Evolutionary conservation across 2,329 filamentous ascomycete genomes (phyloP), one percentile per base, ranked within the genome.

Genomic region (Cordyceps cateniannulata): DNA sequence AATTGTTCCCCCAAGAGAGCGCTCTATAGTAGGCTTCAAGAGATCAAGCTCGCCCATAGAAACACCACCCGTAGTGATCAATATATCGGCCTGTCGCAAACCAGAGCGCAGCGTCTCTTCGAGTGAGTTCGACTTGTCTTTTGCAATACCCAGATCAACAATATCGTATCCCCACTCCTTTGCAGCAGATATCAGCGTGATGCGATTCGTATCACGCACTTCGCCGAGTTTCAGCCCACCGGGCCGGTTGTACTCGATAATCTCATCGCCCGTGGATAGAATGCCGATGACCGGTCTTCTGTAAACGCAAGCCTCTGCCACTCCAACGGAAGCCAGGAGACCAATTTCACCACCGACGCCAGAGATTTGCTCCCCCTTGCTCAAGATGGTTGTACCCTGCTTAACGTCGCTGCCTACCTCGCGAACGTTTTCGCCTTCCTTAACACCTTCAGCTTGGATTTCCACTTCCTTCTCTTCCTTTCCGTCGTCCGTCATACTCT

Each of bases 41-140:
- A 99, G 86, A 73, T 99, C 95, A 2, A 97, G 85, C 75, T 99
- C 95, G 61, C 95, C 95, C 95, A 99, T 99, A 10, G 91, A 96
- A 22, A 98, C 95, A 52, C 95, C 95, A 24, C 95, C 95, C 0
- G 90, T 93, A 18, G 95, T 98, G 69, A 99, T 86, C 62, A 99
- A 82, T 14, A 98, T 78, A 69, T 97, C 93, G 27, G 87, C 86
- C 52, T 79, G 78, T 22, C 89, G 83, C 63, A 98, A 79, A 1
- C 89, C 91, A 61, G 85, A 81, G 2, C 93, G 87, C 10, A 99
- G 81, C 2, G 82, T 86, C 68, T 88, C 79, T 71, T 98, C 93
- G 1, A 99, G 81, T 1, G 85, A 82, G 1, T 85, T 86, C 0
- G 87, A 80, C 75, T 85, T 84, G 72, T 96, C 91, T 45, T 81